Percentiles rank a stretch among this genome's conserved stretches.
These are phyloP conservation scores for Naumovozyma castellii DNA, from an alignment of 805 yeast genomes.

Conservation along the genomic window DNA sequence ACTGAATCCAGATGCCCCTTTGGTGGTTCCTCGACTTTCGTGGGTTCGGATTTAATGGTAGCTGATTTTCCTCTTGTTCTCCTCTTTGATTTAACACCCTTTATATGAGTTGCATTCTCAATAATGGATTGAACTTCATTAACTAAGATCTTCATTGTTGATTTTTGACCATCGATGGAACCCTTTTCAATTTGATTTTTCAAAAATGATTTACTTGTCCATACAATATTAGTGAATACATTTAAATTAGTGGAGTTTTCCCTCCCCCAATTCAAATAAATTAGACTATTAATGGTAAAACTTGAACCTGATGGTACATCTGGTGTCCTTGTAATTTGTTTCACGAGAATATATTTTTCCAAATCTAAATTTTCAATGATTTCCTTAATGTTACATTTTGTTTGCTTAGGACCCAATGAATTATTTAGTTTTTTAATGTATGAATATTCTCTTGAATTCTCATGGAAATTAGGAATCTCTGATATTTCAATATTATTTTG, in stretches of 20 bases:
- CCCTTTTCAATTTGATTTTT: constrained; percentile 71
- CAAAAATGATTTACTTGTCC: constrained; percentile 72
- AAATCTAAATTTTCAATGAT: constrained; percentile 41
- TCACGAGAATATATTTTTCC: constrained; percentile 34
- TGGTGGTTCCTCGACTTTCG: no score
- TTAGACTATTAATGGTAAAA: constrained; percentile 52
- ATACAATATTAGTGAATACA: constrained; percentile 50
- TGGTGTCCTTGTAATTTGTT: constrained; percentile 52
- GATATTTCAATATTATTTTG: constrained; percentile 57
- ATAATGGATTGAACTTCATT: constrained; percentile 32
- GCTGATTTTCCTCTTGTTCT: constrained; percentile 4
- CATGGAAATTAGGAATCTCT: constrained; percentile 35
- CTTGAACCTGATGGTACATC: constrained; percentile 70
- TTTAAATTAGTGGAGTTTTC: constrained; percentile 44
- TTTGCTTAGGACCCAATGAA: constrained; percentile 65
- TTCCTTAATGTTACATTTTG: constrained; percentile 53
- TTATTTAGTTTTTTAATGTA: constrained; percentile 53
- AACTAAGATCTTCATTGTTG: constrained; percentile 39
- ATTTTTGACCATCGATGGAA: constrained; percentile 65
- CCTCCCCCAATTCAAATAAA: constrained; percentile 55
- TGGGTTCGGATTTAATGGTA: constrained; percentile 6
- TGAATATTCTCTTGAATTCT: constrained; percentile 38
- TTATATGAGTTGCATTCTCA: constrained; percentile 11
- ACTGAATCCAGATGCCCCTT: no score
- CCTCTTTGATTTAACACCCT: constrained; percentile 11